Evolutionary conservation across 768 basidiomycete species (phyloP).

Genomic region (Ramaria sp.): DNA sequence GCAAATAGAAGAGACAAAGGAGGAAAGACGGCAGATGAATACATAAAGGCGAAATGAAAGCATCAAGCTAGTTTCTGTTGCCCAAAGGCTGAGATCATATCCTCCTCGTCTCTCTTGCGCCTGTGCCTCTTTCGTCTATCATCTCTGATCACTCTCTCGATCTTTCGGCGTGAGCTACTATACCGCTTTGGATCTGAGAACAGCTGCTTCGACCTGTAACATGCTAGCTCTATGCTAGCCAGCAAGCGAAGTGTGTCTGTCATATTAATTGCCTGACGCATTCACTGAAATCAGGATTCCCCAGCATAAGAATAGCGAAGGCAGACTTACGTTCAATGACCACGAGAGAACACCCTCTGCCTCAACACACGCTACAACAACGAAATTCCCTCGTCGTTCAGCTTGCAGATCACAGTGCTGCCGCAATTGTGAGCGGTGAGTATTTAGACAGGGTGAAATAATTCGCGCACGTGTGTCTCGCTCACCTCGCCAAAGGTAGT

Average conservation of each 20-base stretch:
- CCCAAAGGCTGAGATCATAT: constrained; percentile 72
- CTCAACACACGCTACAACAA: constrained; percentile 74
- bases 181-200: constrained; percentile 58
- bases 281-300: constrained; percentile 9
- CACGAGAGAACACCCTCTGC: constrained; percentile 61
- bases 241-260: constrained; percentile 74
- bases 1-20: background rate
- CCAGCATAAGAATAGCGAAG: background rate
- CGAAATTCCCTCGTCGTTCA: constrained; percentile 81
- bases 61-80: constrained; percentile 30
- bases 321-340: constrained; percentile 61
- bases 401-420: constrained; percentile 68
- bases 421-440: background rate
- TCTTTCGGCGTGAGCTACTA: constrained; percentile 52
- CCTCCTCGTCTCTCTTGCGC: constrained; percentile 74
- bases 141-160: constrained; percentile 77
- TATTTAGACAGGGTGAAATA: background rate
- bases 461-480: constrained; percentile 3
- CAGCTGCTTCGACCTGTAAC: constrained; percentile 64
- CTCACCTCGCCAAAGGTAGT: constrained; percentile 61
- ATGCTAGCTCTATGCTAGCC: constrained; percentile 78
- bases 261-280: constrained; percentile 61
- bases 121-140: constrained; percentile 73
- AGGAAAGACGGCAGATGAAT: background rate
- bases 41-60: background rate